A percentile compares a stretch with the other conserved stretches of the same genome.
phyloP scores from a whole-genome alignment of 352 stramenopile genomes.

The Phytophthora quininea region DNA sequence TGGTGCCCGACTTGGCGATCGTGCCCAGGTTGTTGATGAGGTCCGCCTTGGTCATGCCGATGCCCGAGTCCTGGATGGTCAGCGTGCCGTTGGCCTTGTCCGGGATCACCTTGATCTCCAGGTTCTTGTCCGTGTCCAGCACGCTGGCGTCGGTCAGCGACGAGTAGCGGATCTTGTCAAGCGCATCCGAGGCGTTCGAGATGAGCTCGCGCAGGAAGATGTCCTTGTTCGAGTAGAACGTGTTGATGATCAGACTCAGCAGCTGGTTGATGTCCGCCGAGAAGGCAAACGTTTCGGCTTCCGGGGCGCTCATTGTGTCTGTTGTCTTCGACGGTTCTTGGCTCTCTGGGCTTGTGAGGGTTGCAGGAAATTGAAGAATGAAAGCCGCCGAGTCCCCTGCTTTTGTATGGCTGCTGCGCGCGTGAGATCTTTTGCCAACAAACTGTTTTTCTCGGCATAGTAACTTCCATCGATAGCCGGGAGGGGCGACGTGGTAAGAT shows the following conservation, averaged over 20 bases:
- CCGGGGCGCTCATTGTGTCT: slow-evolving; percentile 69
- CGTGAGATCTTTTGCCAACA: slow-evolving; percentile 20
- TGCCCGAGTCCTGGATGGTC: slow-evolving; percentile 98
- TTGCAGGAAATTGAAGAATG: slow-evolving; percentile 75
- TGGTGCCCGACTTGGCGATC: slow-evolving; percentile 99
- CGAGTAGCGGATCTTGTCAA: slow-evolving; percentile 98
- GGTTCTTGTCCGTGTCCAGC: slow-evolving; percentile 96
- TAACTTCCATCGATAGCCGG: slow-evolving; percentile 40
- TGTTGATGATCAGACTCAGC: slow-evolving; percentile 98
- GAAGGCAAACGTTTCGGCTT: slow-evolving; percentile 99
- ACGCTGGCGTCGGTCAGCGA: slow-evolving; percentile 96
- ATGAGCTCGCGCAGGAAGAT: slow-evolving; percentile 98
- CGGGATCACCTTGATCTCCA: slow-evolving; percentile 99
- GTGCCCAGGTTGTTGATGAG: slow-evolving; percentile 99
- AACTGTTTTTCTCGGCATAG: slow-evolving; percentile 17
- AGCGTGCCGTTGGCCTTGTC: slow-evolving; percentile 99
- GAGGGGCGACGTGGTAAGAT: slow-evolving; percentile 31
- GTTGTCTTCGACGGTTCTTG: slow-evolving; percentile 29
- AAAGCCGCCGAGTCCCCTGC: slow-evolving; percentile 33
- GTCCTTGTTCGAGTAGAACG: slow-evolving; percentile 99
- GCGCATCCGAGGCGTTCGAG: slow-evolving; percentile 96
- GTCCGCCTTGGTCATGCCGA: slow-evolving; percentile 99
- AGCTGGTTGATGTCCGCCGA: slow-evolving; percentile 99
- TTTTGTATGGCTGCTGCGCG: slow-evolving; percentile 5
- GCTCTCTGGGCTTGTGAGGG: slow-evolving; percentile 18